Evolutionary conservation across 192 early-diverging fungal species (phyloP).

Genomic region (Phycomyces blakesleeanus): DNA sequence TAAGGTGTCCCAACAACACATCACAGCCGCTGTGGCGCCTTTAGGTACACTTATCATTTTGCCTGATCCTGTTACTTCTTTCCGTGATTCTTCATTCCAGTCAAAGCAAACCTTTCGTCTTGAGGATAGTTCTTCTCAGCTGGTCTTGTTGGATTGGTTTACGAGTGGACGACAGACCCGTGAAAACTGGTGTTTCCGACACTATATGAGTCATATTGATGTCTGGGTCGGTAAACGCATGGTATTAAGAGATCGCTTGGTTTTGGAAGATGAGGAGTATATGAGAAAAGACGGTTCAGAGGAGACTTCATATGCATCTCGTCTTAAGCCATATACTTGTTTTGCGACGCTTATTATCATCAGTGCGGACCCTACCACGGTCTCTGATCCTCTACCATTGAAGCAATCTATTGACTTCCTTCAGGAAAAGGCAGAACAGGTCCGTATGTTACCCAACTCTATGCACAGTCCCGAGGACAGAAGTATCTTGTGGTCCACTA

Average conservation of each 20-base stretch:
- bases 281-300: slow-evolving; percentile 11
- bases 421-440: slow-evolving; percentile 13
- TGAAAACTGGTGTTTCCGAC: slow-evolving; percentile 68
- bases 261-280: slow-evolving; percentile 42
- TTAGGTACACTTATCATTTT: slow-evolving; percentile 52
- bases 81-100: slow-evolving; percentile 56
- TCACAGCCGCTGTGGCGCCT: slow-evolving; percentile 40
- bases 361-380: not conserved
- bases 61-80: slow-evolving; percentile 81
- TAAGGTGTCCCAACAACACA: slow-evolving; percentile 37
- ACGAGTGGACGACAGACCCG: slow-evolving; percentile 68
- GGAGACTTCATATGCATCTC: slow-evolving; percentile 44
- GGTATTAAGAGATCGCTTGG: slow-evolving; percentile 41
- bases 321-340: slow-evolving; percentile 54
- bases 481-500: slow-evolving; percentile 20
- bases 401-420: slow-evolving; percentile 7
- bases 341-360: slow-evolving; percentile 62
- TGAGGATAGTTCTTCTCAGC: slow-evolving; percentile 39
- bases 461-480: slow-evolving; percentile 7
- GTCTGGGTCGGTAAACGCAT: slow-evolving; percentile 21
- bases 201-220: slow-evolving; percentile 36
- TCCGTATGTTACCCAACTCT: slow-evolving; percentile 17
- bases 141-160: slow-evolving; percentile 83
- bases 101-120: slow-evolving; percentile 59
- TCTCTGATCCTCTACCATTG: not conserved